phyloP scores from a whole-genome alignment of 352 stramenopile species.

The Globisporangium paddicum region DNA sequence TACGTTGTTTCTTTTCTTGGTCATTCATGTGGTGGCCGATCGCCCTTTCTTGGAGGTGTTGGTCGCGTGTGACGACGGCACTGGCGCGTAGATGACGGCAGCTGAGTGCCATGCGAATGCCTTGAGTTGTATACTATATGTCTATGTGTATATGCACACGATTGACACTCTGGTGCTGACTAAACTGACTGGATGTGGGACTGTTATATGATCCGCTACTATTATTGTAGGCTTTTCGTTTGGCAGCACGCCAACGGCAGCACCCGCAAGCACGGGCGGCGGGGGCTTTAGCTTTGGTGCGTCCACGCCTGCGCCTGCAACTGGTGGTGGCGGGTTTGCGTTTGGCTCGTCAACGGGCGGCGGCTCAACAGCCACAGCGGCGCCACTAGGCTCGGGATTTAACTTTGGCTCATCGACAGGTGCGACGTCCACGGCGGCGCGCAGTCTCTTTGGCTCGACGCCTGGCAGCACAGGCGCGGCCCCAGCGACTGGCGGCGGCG shows the following conservation, averaged over 20 bases:
- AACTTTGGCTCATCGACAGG: slow-evolving; percentile 3
- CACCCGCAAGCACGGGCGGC: slow-evolving; percentile 1
- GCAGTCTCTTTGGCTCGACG: slow-evolving; percentile 20
- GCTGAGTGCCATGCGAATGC: neutral
- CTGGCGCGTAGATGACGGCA: too few relatives aligned
- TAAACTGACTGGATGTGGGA: neutral
- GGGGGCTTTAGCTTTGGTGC: slow-evolving; percentile 19
- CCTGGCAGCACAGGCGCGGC: neutral
- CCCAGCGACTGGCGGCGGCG: slow-evolving; percentile 4
- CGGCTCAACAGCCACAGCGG: slow-evolving; percentile 5
- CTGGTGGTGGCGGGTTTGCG: slow-evolving; percentile 15
- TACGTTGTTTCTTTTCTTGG: slow-evolving; percentile 6
- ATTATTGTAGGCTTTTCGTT: slow-evolving; percentile 45
- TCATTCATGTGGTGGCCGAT: too few relatives aligned
- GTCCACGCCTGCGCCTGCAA: slow-evolving; percentile 13
- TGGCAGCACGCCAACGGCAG: slow-evolving; percentile 18
- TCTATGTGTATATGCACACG: neutral
- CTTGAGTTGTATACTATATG: neutral
- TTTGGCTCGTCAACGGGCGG: slow-evolving; percentile 23
- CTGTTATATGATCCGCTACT: too few relatives aligned
- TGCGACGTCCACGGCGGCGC: slow-evolving; percentile 10
- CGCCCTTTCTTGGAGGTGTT: neutral
- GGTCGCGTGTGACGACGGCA: too few relatives aligned
- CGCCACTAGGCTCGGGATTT: slow-evolving; percentile 9
- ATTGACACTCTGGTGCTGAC: neutral